Base-by-base conservation (phyloP, 2,329 filamentous ascomycete species). In the Calonectria montana region DNA sequence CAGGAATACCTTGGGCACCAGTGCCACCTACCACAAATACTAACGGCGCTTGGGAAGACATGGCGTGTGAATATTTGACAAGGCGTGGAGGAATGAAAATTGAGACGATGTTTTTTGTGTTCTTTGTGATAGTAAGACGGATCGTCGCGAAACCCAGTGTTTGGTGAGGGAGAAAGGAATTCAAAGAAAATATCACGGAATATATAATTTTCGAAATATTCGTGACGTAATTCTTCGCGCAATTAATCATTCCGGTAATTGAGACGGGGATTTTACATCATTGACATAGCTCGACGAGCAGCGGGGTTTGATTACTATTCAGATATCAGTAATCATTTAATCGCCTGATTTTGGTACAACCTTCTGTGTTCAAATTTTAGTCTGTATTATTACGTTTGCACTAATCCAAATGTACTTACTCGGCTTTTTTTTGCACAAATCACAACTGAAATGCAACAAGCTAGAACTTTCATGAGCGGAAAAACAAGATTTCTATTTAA, bases 21-120 rank as follows among this genome's bases (percentile, higher is more conserved):
- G 73, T 74, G 0, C 65, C 73, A 10, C 69, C 69, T 2, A 74
- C 55, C 1, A 74, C 71, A 16, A 72, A 69, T 0, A 74, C 67
- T 10, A 71, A 47, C 2, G 31, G 69, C 18, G 43, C 21, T 64
- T 48, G 27, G 8, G 43, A 35, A 64, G 61, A 8, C 61, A 64
- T 64, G 21, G 25, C 18, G 27, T 62, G 8, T 41, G 2, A 41
- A 41, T 5, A 5, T 41, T 18, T 41, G 15, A n/a, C 5, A 41
- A 16, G 18, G 39, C 10, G 15, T 41, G 39, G 18, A 18, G 8
- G 15, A 41, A 39, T 39, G 10, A 41, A n/a, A 18, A 7, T 5
- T 41, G 15, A 8, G 8, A 41, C 10, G 10, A 10, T 18, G 39
- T n/a, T 41, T 8, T 3, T 18, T 18, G 3, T 16, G 4, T 41